A percentile compares a stretch with the other conserved stretches of the same genome.
These are phyloP conservation scores for Fusarium solani-melongenae DNA, from an alignment of 2,329 filamentous ascomycete species.

Conservation along the genomic window DNA sequence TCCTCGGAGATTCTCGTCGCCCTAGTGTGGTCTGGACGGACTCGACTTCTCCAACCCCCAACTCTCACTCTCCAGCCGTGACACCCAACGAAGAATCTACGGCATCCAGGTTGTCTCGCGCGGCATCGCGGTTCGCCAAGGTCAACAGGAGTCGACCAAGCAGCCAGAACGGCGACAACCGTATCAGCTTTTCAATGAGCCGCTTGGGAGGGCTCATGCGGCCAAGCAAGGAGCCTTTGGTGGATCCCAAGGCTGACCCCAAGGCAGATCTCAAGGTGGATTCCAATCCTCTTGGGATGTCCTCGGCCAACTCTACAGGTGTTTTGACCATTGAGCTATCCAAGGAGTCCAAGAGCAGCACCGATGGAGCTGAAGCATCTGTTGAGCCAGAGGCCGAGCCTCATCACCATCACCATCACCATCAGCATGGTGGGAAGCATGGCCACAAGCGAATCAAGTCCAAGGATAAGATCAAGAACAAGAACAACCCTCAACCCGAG, in stretches of 20 bases:
- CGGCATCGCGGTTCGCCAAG: conserved; percentile 65
- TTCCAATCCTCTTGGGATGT: conserved; percentile 37
- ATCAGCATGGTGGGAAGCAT: conserved; percentile 47
- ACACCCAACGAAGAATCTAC: conserved; percentile 66
- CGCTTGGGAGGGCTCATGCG: conserved; percentile 64
- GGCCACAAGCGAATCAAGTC: conserved; percentile 52
- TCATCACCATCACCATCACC: conserved; percentile 22
- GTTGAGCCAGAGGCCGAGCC: conserved; percentile 37
- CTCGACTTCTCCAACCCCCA: conserved; percentile 52
- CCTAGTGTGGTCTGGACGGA: conserved; percentile 64
- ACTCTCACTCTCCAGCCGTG: conserved; percentile 50
- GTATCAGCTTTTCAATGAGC: conserved; percentile 68
- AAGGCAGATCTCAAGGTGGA: conserved; percentile 34
- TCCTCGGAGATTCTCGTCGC: conserved; percentile 55
- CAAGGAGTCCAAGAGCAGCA: conserved; percentile 24
- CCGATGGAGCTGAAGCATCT: conserved; percentile 34
- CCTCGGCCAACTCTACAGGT: conserved; percentile 41
- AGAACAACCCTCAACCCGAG: conserved; percentile 53
- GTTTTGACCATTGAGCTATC: conserved; percentile 38
- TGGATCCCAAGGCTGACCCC: conserved; percentile 34
- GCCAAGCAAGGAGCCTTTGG: conserved; percentile 59
- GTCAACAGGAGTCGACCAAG: conserved; percentile 63
- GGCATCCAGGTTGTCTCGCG: conserved; percentile 65
- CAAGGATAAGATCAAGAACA: conserved; percentile 54
- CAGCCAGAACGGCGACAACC: conserved; percentile 68